These are phyloP conservation scores for Phaeolepiota aurea DNA, from an alignment of 768 basidiomycete species.

Conservation along the genomic window DNA sequence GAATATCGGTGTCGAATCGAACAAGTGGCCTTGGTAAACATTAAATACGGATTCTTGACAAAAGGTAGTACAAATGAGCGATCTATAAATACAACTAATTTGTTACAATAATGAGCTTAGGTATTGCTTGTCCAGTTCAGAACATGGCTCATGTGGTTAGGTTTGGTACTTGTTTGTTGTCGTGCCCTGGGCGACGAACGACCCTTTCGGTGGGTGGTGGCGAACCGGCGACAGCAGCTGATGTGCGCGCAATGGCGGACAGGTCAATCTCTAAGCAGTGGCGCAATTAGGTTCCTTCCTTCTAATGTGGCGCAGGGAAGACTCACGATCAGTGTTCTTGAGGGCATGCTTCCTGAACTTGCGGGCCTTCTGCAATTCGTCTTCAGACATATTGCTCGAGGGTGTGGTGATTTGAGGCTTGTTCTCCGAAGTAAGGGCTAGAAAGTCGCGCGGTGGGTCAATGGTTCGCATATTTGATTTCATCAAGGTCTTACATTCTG, in stretches of 20 bases:
- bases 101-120: too few species aligned
- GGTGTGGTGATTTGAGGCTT: constrained; percentile 24
- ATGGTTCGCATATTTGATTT: neutral
- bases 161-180: constrained; percentile 1
- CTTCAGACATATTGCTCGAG: constrained; percentile 41
- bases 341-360: constrained; percentile 69
- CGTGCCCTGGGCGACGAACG: neutral
- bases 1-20: too few species aligned
- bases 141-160: too few species aligned
- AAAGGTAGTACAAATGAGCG: too few species aligned
- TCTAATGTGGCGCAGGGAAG: neutral
- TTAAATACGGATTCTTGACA: too few species aligned
- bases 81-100: too few species aligned
- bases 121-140: too few species aligned
- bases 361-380: constrained; percentile 56
- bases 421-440: constrained; percentile 16
- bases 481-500: constrained; percentile 5
- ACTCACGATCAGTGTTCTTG: constrained; percentile 56
- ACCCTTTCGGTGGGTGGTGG: constrained; percentile 18
- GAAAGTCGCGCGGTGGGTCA: neutral
- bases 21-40: too few species aligned
- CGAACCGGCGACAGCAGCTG: constrained; percentile 57
- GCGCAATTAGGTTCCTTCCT: constrained; percentile 1
- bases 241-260: constrained; percentile 76
- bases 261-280: constrained; percentile 44